A percentile compares a stretch with the other conserved stretches of the same genome.
phyloP scores from a whole-genome alignment of 2,329 filamentous ascomycete genomes.

The Calonectria pauciramosa region DNA sequence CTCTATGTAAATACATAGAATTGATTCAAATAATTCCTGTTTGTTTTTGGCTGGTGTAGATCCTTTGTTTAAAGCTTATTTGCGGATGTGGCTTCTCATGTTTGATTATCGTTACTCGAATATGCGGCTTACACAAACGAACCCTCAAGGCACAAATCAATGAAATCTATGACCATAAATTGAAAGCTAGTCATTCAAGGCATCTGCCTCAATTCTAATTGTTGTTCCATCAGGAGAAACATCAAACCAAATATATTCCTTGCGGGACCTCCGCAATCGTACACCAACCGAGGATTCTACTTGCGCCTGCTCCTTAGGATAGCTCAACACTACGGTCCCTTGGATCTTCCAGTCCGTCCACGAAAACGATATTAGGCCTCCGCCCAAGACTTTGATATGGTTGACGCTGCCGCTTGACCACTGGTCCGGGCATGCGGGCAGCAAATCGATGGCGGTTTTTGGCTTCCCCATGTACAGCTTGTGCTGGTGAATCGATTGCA shows the following conservation, averaged over 20 bases:
- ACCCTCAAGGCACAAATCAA: background rate
- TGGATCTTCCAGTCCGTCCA: conserved; percentile 25
- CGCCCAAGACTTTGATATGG: conserved; percentile 13
- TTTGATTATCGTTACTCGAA: too few species aligned
- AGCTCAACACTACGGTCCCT: background rate
- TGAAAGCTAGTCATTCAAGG: background rate
- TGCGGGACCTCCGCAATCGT: background rate
- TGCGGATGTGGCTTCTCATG: too few species aligned
- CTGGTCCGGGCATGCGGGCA: conserved; percentile 33
- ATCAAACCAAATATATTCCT: background rate
- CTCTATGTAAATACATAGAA: background rate
- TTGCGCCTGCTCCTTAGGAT: background rate
- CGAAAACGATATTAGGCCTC: conserved; percentile 31
- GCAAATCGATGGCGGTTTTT: conserved; percentile 19
- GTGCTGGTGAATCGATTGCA: conserved; percentile 32
- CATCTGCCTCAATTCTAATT: background rate
- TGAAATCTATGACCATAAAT: background rate
- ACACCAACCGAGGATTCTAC: background rate
- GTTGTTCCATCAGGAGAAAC: background rate
- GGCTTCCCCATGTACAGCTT: conserved; percentile 19
- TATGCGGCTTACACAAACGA: too few species aligned
- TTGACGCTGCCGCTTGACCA: conserved; percentile 29
- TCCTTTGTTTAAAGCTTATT: background rate
- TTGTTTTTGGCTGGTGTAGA: background rate
- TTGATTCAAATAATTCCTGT: background rate